Evolutionary conservation across 78 protist genomes (phyloP).

Genomic region (Cavenderia fasciculata): DNA sequence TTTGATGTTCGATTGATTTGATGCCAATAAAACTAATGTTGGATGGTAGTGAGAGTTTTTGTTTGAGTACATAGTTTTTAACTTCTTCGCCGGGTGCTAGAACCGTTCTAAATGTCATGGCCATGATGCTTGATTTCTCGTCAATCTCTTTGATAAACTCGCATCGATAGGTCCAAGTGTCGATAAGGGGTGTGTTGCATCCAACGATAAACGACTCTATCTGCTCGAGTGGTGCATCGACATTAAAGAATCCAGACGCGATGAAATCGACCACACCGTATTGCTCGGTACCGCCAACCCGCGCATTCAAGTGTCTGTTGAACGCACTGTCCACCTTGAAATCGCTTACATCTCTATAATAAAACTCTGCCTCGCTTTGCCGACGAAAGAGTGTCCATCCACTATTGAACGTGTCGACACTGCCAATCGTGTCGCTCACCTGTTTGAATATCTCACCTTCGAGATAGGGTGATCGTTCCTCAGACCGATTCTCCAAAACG

Average conservation of each 20-base stretch:
- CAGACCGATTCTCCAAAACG: too few species aligned
- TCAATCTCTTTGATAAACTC: neutral
- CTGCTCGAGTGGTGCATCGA: neutral
- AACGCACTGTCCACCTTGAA: neutral
- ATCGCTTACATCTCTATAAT: slow-evolving; percentile 20
- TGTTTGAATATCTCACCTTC: slow-evolving; percentile 10
- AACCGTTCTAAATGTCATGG: slow-evolving; percentile 9
- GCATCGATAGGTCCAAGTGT: slow-evolving; percentile 7
- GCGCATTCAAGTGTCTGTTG: neutral
- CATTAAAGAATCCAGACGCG: neutral
- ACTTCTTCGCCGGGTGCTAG: neutral
- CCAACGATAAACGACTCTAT: neutral
- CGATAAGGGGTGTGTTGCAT: neutral
- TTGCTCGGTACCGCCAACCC: neutral
- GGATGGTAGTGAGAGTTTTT: neutral
- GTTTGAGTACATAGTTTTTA: neutral
- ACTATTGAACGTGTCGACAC: neutral
- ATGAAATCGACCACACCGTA: neutral
- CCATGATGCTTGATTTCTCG: neutral
- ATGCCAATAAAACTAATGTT: slow-evolving; percentile 36
- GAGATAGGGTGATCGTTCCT: neutral
- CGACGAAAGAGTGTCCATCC: slow-evolving; percentile 27
- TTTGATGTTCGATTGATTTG: neutral
- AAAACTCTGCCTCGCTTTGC: neutral
- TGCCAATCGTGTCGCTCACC: slow-evolving; percentile 8